Evolutionary conservation across 768 basidiomycete genomes (phyloP), one percentile per base, ranked within the genome.

Genomic region (Trametes punicea): DNA sequence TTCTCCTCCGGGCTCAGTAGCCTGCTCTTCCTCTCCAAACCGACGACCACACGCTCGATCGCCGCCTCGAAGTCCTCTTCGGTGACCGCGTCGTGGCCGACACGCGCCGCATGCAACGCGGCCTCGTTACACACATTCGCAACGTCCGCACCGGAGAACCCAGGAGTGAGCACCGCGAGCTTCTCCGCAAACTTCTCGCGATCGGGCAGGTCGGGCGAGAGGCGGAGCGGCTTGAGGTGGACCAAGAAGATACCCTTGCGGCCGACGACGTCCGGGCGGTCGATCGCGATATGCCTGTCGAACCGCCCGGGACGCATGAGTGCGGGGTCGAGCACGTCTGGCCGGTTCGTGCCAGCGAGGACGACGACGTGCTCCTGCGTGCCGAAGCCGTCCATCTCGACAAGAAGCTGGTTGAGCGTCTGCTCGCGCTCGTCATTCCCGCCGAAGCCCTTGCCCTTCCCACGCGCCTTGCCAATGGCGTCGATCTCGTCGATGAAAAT

Each of bases 401-500:
- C 97, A 58, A 99, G 77, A 11, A 99, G 80, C 72, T 99, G 96
- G 70, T 98, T 98, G 56, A 99, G 82, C 26, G 97, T 99, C 1
- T 90, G 91, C 73, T 99, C 97, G 27, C 97, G 85, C 71, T 99
- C 97, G 68, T 98, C 96, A 72, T 98, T 98, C 5, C 96, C 85
- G 30, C 96, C 93, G 48, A 92, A 84, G 60, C 82, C 84, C 52
- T 88, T 82, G 21, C 80, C 77, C 68, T 86, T 87, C 45, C 82
- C 88, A 67, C 97, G 82, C 16, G 92, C 81, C 74, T 98, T 98
- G 54, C 97, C 97, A 64, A 99, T 98, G 48, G 97, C 97, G 70
- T 99, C 97, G 61, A 99, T 99, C 75, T 99, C 97, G 71, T 99
- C 97, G 60, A 99, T 83, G 74, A 99, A 99, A 69, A 99, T 91